Base-by-base conservation (phyloP, 140 eudicot species). In the Senecio squalidus region DNA sequence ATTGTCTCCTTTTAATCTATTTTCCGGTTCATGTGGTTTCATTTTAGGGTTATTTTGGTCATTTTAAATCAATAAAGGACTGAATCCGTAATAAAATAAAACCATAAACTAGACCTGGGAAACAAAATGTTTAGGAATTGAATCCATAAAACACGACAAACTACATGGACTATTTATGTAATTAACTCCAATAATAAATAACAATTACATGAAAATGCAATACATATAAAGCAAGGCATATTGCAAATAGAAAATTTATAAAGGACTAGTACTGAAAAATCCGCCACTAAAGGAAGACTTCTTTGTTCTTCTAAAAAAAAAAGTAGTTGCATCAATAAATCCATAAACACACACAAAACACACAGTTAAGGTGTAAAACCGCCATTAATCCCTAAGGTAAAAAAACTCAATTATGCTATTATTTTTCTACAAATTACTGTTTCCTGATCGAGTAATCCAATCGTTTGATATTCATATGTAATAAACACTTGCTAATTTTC, bases 301-400 rank as follows among this genome's bases (percentile, higher is more conserved):
- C 1, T 20, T 33, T 13, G 58, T 23, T 33, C 59, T 40, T 55
- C 66, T 25, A 18, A 1, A 17, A 15, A 9, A 20, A 26, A 51
- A 51, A 51, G 58, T 62, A 14, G 36, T 28, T 64, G 61, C 67
- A 64, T 31, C 43, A 46, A 13, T 69, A 38, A 38, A 58, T 15
- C 26, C 62, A 9, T 51, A 23, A 10, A 55, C 69, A 50, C 56
- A 15, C 55, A 14, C 9, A 29, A 29, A 5, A 54, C 6, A 6
- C 15, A 23, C 1, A 20, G 4, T 50, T 41, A 49, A 1, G 30
- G 40, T 26, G 56, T 26, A 28, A 20, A 64, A 64, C 55, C 59
- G 66, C 30, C 77, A 18, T 61, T 51, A 70, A 60, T 60, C 69
- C 58, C 58, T 17, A 69, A 70, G 70, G 76, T 70, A 70, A 58